Evolutionary conservation across 768 basidiomycete genomes (phyloP).

Genomic region (Psilocybe subaeruginosa): DNA sequence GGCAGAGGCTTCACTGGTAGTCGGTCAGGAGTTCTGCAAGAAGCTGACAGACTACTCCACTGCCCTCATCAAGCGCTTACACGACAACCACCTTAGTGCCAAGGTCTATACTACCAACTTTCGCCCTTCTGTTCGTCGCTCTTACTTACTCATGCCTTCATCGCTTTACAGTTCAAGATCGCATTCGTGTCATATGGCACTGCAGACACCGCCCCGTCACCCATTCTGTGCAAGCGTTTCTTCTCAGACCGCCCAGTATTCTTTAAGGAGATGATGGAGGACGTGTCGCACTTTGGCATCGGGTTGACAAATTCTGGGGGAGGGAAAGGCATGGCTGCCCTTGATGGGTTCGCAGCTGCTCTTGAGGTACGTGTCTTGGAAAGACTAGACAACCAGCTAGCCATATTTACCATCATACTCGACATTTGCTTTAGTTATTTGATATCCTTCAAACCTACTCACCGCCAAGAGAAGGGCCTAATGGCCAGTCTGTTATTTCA

Average conservation of each 20-base stretch:
- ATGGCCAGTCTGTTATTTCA: conserved; percentile 5
- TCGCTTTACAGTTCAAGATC: conserved; percentile 25
- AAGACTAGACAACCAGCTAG: not conserved
- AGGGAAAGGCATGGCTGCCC: conserved; percentile 60
- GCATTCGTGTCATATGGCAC: conserved; percentile 68
- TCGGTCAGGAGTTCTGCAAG: conserved; percentile 55
- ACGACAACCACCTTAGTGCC: conserved; percentile 40
- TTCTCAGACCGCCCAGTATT: conserved; percentile 49
- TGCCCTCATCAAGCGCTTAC: conserved; percentile 54
- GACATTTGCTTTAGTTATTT: conserved; percentile 36
- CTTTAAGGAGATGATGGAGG: conserved; percentile 51
- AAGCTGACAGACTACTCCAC: conserved; percentile 50
- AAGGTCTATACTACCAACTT: conserved; percentile 33
- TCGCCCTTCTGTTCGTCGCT: not conserved
- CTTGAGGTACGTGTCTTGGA: conserved; percentile 53
- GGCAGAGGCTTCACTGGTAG: conserved; percentile 59
- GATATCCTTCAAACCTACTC: conserved; percentile 35
- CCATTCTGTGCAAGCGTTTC: conserved; percentile 59
- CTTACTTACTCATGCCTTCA: not conserved
- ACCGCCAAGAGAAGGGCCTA: conserved; percentile 22
- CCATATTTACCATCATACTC: not conserved
- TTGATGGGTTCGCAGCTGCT: conserved; percentile 73
- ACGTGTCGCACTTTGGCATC: conserved; percentile 51
- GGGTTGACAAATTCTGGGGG: conserved; percentile 56
- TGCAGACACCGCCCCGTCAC: conserved; percentile 55